phyloP scores from a whole-genome alignment of 352 stramenopile genomes.

The Phytophthora tubulina region DNA sequence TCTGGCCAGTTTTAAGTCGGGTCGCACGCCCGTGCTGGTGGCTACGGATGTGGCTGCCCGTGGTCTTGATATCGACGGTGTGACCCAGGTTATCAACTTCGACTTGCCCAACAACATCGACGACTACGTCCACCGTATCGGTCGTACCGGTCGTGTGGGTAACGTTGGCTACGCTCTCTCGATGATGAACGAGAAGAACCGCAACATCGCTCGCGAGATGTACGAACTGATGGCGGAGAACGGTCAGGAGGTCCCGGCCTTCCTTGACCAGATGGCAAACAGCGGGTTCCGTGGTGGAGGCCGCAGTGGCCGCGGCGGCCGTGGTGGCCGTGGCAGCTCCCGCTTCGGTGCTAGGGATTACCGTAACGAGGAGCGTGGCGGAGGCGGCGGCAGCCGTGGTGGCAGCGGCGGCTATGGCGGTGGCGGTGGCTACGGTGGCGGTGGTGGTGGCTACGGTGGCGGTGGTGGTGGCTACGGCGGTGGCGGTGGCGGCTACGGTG shows the following conservation, averaged over 20 bases:
- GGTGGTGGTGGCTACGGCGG: constrained; percentile 35
- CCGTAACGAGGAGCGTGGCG: constrained; percentile 79
- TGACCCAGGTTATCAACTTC: constrained; percentile 98
- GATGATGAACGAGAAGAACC: constrained; percentile 99
- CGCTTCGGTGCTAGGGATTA: constrained; percentile 91
- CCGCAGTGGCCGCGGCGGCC: constrained; percentile 58
- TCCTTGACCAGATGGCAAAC: constrained; percentile 95
- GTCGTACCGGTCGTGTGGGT: constrained; percentile 98
- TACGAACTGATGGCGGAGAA: constrained; percentile 97
- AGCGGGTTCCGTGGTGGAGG: constrained; percentile 77
- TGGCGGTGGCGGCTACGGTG: constrained; percentile 40
- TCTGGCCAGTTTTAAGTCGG: constrained; percentile 93
- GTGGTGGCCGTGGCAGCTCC: constrained; percentile 65
- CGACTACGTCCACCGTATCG: constrained; percentile 99
- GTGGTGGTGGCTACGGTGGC: constrained; percentile 43
- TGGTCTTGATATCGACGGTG: constrained; percentile 98
- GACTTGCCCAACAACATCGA: constrained; percentile 99
- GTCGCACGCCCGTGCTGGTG: constrained; percentile 94
- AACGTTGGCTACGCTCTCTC: constrained; percentile 97
- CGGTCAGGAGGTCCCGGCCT: constrained; percentile 94
- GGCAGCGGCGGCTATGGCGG: constrained; percentile 29
- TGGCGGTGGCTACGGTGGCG: constrained; percentile 38
- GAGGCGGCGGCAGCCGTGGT: constrained; percentile 44
- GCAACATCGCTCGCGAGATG: constrained; percentile 97
- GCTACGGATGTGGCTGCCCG: constrained; percentile 98